A percentile compares a stretch with the other conserved stretches of the same genome.
Conservation (phyloP, 73 alveolate species). For the Stentor roeselii region DNA sequence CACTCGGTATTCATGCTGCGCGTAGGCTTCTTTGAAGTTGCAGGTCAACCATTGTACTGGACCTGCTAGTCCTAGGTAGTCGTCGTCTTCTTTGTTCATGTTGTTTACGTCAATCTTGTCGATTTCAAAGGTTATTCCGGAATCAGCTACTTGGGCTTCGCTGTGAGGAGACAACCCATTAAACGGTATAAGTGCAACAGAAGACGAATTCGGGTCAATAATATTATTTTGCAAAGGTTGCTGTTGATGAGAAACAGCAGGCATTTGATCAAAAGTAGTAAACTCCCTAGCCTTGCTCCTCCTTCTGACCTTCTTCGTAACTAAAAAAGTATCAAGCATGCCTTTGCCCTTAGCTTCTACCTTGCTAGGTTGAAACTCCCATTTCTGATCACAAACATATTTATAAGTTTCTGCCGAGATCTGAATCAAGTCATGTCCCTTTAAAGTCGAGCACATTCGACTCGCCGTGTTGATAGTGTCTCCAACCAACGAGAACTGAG, state of each 20-base stretch:
- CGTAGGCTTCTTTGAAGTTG: background rate
- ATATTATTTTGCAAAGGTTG: background rate
- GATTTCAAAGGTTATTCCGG: conserved; percentile 3
- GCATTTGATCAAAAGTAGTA: background rate
- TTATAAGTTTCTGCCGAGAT: conserved; percentile 13
- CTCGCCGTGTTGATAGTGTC: conserved; percentile 95
- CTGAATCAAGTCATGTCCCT: background rate
- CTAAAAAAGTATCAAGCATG: conserved; percentile 13
- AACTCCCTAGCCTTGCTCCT: background rate
- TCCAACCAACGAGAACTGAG: conserved; percentile 97
- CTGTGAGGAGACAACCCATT: background rate
- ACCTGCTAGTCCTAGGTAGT: conserved; percentile 23
- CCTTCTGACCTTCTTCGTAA: conserved; percentile 23
- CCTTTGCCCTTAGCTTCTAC: conserved; percentile 46
- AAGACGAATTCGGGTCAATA: background rate
- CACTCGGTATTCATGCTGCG: conserved; percentile 23
- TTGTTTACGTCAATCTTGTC: background rate
- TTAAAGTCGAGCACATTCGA: conserved; percentile 90
- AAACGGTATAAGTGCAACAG: background rate
- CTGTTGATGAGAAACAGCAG: background rate
- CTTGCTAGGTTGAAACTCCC: conserved; percentile 19
- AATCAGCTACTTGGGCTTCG: conserved; percentile 1
- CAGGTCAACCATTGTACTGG: conserved; percentile 24
- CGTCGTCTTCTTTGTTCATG: background rate
- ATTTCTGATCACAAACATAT: background rate